Conservation (phyloP, 2,329 filamentous ascomycete genomes). For the Fusarium devonianum region DNA sequence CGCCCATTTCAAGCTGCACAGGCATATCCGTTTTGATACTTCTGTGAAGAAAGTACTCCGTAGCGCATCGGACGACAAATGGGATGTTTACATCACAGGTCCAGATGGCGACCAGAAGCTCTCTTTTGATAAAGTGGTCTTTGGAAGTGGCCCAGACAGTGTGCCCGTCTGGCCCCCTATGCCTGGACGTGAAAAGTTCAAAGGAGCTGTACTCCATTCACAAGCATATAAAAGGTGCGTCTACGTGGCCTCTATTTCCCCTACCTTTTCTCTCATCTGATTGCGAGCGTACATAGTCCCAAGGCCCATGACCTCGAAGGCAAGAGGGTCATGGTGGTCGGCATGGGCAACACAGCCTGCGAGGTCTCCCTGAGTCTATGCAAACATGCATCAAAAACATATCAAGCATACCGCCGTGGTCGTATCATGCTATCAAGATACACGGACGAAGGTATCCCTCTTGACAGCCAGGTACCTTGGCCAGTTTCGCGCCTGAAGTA, state of each 20-base stretch:
- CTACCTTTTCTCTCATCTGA: too few species aligned
- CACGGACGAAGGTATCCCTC: not conserved
- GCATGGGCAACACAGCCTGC: slow-evolving; percentile 5
- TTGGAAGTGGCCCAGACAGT: not conserved
- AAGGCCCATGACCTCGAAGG: not conserved
- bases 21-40: not conserved
- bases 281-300: not conserved
- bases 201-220: not conserved
- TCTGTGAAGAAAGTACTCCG: not conserved
- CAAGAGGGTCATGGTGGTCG: slow-evolving; percentile 2
- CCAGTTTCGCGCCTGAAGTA: slow-evolving; percentile 2
- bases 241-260: too few species aligned
- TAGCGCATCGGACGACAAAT: not conserved
- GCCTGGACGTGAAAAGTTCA: not conserved
- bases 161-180: not conserved
- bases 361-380: not conserved
- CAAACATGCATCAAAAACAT: slow-evolving; percentile 1
- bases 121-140: not conserved
- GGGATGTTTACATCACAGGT: not conserved
- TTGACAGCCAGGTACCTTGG: slow-evolving; percentile 4
- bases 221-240: slow-evolving; percentile 5
- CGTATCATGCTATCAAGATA: not conserved
- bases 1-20: slow-evolving; percentile 1
- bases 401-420: not conserved
- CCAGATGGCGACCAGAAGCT: not conserved